A percentile compares a stretch with the other conserved stretches of the same genome.
phyloP scores from a whole-genome alignment of 805 yeast species.

The Nakazawaea wyomingensis region DNA sequence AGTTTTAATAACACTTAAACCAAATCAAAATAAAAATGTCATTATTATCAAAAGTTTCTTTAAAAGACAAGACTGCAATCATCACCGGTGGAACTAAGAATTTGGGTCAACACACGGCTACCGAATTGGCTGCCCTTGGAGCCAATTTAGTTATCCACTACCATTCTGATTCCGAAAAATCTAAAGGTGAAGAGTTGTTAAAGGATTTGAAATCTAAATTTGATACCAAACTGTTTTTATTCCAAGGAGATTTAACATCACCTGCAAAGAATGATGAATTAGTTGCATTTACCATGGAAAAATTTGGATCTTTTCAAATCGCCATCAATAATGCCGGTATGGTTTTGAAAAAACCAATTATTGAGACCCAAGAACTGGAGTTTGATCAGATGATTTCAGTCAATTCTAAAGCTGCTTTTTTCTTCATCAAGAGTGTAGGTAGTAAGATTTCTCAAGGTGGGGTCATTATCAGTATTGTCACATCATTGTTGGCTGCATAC shows the following conservation, averaged over 20 bases:
- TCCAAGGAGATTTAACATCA: conserved; percentile 36
- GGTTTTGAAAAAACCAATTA: conserved; percentile 57
- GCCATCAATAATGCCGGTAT: conserved; percentile 67
- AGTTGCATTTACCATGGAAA: conserved; percentile 38
- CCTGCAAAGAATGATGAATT: conserved; percentile 38
- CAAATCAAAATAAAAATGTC: conserved; percentile 9
- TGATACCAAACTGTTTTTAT: conserved; percentile 36
- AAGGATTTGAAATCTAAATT: conserved; percentile 29
- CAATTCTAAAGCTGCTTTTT: conserved; percentile 58
- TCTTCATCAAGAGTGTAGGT: conserved; percentile 55
- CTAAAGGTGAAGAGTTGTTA: conserved; percentile 32
- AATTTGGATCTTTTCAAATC: conserved; percentile 49
- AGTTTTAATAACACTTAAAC: no score
- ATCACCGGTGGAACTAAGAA: conserved; percentile 63
- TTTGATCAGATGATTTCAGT: conserved; percentile 47
- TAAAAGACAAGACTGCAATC: conserved; percentile 45
- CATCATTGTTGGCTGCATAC: conserved; percentile 64
- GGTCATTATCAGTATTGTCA: conserved; percentile 50
- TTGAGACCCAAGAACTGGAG: conserved; percentile 48
- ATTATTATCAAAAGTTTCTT: conserved; percentile 17
- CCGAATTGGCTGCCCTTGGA: conserved; percentile 51
- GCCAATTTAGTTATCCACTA: conserved; percentile 50
- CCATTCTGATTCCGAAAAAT: conserved; percentile 38
- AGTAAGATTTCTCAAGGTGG: conserved; percentile 47
- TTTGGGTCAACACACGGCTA: conserved; percentile 49